Base-by-base conservation (phyloP, 1,139 yeast species). In the Nakaseomyces uthaithaninus region DNA sequence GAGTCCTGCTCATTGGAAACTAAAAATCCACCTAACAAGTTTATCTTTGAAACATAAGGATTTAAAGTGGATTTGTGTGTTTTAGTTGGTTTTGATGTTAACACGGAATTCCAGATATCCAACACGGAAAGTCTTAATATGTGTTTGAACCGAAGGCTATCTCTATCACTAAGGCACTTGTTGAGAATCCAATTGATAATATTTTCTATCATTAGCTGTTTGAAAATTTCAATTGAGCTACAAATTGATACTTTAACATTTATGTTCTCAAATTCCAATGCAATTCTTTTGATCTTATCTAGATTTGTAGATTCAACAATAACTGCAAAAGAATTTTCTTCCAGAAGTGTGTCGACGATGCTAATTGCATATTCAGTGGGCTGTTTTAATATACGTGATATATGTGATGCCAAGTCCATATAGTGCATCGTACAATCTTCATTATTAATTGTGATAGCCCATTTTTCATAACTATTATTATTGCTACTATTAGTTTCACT, bases 391-490 rank as follows among this genome's bases (percentile, higher is more conserved):
- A 54, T 42, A 20, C 43, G 43, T 15, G 53, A 39, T 9, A 58
- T 45, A 27, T 49, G 53, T 12, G 50, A 42, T 4, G 53, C 49
- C 24, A 58, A 37, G 39, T 58, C 63, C 45, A 46, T 45, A 16
- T 48, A 42, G 36, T 52, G 57, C 37, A 53, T 45, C 27, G 47
- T 45, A 33, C 55, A 54, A 26, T 53, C 55, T 24, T 50, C 55
- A 30, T 48, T 53, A 37, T 53, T 51, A 9, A 57, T 45, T 33
- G 56, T 58, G 15, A 58, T 36, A 2, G 50, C 52, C 59, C 55
- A 47, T 24, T 38, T 39, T 40, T 45, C 51, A 27, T 72, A 59
- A 0, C 72, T 59, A 0, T 56, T 48, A 11, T 59, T 53, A 18
- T 72, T 59, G 1, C 60, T 66, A 0, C 48, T 49, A 22, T 15